A percentile compares a stretch with the other conserved stretches of the same genome.
phyloP scores from a whole-genome alignment of 805 yeast species.

The Starmerella floricola region DNA sequence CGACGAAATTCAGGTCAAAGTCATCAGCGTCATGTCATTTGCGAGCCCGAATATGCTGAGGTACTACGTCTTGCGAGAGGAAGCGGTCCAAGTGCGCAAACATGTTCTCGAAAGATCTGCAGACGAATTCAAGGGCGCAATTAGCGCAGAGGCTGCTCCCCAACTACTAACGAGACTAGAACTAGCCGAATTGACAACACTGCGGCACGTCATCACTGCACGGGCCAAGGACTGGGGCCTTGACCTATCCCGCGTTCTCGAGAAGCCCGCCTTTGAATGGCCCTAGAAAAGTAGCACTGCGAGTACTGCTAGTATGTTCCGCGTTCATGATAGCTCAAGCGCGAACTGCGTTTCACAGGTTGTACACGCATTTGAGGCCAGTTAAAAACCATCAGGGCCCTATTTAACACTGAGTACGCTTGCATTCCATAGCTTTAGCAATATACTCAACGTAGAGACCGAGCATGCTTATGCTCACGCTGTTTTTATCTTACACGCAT shows the following conservation, averaged over 20 bases:
- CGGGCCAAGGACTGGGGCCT: background rate
- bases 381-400: too few relatives aligned
- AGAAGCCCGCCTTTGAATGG: background rate
- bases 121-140: background rate
- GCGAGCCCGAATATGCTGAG: background rate
- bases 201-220: background rate
- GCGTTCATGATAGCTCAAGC: too few relatives aligned
- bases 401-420: too few relatives aligned
- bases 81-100: background rate
- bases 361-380: too few relatives aligned
- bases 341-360: too few relatives aligned
- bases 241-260: background rate
- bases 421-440: too few relatives aligned
- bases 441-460: too few relatives aligned
- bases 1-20: background rate
- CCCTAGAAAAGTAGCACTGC: too few relatives aligned
- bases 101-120: slow-evolving; percentile 6
- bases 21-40: background rate
- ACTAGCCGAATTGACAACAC: background rate
- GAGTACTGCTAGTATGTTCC: too few relatives aligned
- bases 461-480: too few relatives aligned
- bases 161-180: background rate
- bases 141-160: background rate
- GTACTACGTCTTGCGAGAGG: slow-evolving; percentile 1
- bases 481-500: too few relatives aligned